Percentiles rank a stretch among this genome's conserved stretches.
phyloP scores from a whole-genome alignment of 345 rosid species.

The Reutealis trisperma region DNA sequence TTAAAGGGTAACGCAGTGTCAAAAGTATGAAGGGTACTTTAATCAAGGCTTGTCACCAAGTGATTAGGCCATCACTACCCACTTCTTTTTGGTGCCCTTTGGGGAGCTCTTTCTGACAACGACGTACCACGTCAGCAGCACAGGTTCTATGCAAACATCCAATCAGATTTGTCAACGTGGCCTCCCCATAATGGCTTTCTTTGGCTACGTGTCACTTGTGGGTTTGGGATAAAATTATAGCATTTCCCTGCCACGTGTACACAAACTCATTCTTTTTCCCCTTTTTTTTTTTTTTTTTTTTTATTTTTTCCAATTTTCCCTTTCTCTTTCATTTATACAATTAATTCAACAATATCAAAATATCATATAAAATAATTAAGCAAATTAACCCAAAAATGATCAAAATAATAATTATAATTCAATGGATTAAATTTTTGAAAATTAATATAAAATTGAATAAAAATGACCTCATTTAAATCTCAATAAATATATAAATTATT shows the following conservation, averaged over 20 bases:
- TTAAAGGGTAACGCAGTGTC: slow-evolving; percentile 17
- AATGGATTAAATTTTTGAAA: too few relatives aligned
- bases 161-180: slow-evolving; percentile 26
- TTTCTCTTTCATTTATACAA: too few relatives aligned
- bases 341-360: too few relatives aligned
- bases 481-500: too few relatives aligned
- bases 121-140: slow-evolving; percentile 47
- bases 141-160: slow-evolving; percentile 19
- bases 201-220: slow-evolving; percentile 23
- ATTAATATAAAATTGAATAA: too few relatives aligned
- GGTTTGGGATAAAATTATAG: slow-evolving; percentile 12
- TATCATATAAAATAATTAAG: too few relatives aligned
- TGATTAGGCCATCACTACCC: slow-evolving; percentile 52
- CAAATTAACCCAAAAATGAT: too few relatives aligned
- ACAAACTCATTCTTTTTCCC: neutral
- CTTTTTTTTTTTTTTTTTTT: neutral
- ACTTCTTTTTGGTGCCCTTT: slow-evolving; percentile 29
- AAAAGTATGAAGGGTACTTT: slow-evolving; percentile 22
- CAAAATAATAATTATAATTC: too few relatives aligned
- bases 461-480: too few relatives aligned
- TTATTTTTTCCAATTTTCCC: too few relatives aligned
- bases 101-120: slow-evolving; percentile 23
- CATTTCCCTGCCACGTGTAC: slow-evolving; percentile 35
- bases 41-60: slow-evolving; percentile 37
- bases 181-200: neutral